Evolutionary conservation across 352 stramenopile genomes (phyloP), one percentile per base, ranked within the genome.

Genomic region (Phytophthora boehmeriae): DNA sequence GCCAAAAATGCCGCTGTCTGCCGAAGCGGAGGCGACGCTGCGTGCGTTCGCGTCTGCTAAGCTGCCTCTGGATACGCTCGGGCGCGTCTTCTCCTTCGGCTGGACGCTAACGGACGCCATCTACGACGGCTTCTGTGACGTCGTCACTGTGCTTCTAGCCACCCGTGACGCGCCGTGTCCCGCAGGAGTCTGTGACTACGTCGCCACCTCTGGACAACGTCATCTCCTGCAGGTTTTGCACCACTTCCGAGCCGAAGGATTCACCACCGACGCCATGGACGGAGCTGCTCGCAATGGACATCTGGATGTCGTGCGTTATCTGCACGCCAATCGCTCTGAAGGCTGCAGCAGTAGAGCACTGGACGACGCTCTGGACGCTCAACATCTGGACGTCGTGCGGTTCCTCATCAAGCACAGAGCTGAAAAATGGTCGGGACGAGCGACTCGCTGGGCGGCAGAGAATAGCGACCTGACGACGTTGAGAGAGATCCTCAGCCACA

Each of bases 41-140:
- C 43, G 54, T 22, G 32, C 53, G 17, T 71, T 77, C 38, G 59
- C 55, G 8, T 22, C 5, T 2, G 48, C 49, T 20, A 52, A 28
- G 28, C 75, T 89, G 36, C 79, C 79, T 13, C 51, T 84, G 39
- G 79, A 89, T 54, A 61, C 71, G 8, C 52, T 89, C 13, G 76
- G 75, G 0, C 59, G 68, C 45, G 65, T 89, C 20, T 79, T 74
- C 41, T 58, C 64, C 44, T 84, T 76, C 53, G 65, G 39, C 10
- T 87, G 70, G 67, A 72, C 72, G 55, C 51, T 89, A 34, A 52
- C 59, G 9, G 43, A 70, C 3, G 79, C 79, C 6, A 46, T 87
- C 4, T n/a, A 43, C 1, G 43, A 42, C 10, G 52, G 71, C 3
- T 53, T 75, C 9, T 39, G 45, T 8, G 72, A 85, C 17, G 60